Base-by-base conservation (phyloP, 2,329 filamentous ascomycete species). In the Sporothrix mexicana region DNA sequence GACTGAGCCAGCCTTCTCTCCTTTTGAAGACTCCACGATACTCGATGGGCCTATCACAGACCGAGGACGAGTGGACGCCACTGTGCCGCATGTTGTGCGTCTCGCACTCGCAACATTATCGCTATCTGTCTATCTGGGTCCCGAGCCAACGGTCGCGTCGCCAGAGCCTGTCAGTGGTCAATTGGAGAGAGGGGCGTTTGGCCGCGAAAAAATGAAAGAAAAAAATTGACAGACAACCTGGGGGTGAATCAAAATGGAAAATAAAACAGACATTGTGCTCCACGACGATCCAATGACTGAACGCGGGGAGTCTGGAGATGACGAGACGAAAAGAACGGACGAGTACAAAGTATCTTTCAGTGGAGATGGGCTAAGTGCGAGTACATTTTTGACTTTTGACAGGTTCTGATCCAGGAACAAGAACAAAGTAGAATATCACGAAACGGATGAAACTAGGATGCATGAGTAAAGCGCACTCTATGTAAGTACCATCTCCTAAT, bases 1-100 rank as follows among this genome's bases (percentile, higher is more conserved):
- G 13, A 30, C 57, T 53, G 66, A 41, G 30, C 70, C 61, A 71
- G 69, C 69, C 70, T 71, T 61, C 68, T 61, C 61, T 36, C 3
- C 4, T 7, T 36, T 36, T 36, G 30, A 36, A 36, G 61, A 57
- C 51, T 55, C 45, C 30, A 57, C 70, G 61, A 68, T 70, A 13
- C 10, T 57, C 5, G 36, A 41, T 23, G 51, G 67, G 23, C 70
- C 70, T 71, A 71, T 71, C 70, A 71, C 25, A 66, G 3, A 13
- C 20, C 30, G 23, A 23, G 51, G 51, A 25, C 51, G 49, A 30
- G 30, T 30, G 30, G 30, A 36, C 30, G 30, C 30, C 30, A 36
- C 23, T 30, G n/a, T 51, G 13, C 45, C 49, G 23, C 66, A 68
- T 17, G 45, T 17, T 36, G 45, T 68, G 23, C 45, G 45, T 7